Base-by-base conservation (phyloP, 2,329 filamentous ascomycete genomes). In the Fusarium concolor region DNA sequence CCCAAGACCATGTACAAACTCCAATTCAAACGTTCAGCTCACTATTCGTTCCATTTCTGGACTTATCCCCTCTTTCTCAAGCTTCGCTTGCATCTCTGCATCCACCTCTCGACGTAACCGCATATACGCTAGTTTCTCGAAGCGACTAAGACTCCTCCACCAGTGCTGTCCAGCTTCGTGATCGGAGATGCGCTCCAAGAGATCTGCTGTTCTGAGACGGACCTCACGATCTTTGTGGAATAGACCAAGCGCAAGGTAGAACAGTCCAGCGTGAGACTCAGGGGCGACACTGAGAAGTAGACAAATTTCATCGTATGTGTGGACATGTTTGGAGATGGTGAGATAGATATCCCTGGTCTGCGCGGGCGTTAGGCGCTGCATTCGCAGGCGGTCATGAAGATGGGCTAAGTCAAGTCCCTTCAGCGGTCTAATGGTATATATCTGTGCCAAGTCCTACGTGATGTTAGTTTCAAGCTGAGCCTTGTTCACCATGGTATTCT, bases 91-190 rank as follows among this genome's bases (percentile, higher is more conserved):
- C 78, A 79, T 78, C 71, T 89, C 87, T 3, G 80, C 79, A 49
- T 89, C 87, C 10, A 81, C 79, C 71, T 89, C 93, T 62, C 90
- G 86, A 77, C 91, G 90, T 47, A 96, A 89, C 47, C 95, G 87
- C 70, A 91, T 90, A 74, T 91, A 97, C 5, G 92, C 95, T 67
- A 97, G 80, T 80, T 95, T 96, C 71, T 94, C 91, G 76, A 97
- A 99, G 43, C 93, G 86, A 59, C 94, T 96, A 47, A 99, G 82
- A 29, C 89, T 88, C 68, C 86, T 89, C 93, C 95, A 99, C 86
- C 96, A 98, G 79, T 98, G 93, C 74, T 94, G 87, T 3, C 96
- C 96, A 11, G 94, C 96, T 75, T 96, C 92, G 79, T 99, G 95
- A 58, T 91, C 89, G 70, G 89, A 87, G 55, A 99, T 89, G 22